These are phyloP conservation scores for Sequoia sempervirens DNA, from an alignment of 75 land plant genomes.

Conservation along the genomic window DNA sequence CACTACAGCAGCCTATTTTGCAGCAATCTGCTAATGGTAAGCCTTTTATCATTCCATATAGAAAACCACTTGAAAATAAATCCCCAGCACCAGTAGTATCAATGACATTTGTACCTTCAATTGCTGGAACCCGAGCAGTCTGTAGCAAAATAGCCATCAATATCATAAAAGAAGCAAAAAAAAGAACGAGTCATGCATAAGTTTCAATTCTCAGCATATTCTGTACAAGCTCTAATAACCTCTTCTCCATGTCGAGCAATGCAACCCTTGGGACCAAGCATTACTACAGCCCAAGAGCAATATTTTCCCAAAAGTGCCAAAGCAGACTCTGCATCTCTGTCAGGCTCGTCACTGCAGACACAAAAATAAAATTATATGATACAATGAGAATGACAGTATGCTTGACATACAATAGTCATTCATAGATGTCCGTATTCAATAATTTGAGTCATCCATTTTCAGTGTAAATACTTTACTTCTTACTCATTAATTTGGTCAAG, in stretches of 20 bases:
- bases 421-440: not conserved
- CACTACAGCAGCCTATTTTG: slow-evolving; percentile 75
- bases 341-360: slow-evolving; percentile 44
- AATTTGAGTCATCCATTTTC: not conserved
- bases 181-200: no score
- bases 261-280: slow-evolving; percentile 83
- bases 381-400: not conserved
- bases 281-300: slow-evolving; percentile 83
- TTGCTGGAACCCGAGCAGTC: slow-evolving; percentile 75
- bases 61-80: no score
- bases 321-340: slow-evolving; percentile 57
- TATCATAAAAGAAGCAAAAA: no score
- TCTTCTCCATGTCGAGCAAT: slow-evolving; percentile 74
- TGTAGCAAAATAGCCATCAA: no score
- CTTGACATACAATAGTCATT: not conserved
- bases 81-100: no score
- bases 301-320: slow-evolving; percentile 53
- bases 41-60: no score
- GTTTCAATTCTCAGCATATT: no score
- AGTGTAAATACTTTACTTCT: not conserved
- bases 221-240: no score
- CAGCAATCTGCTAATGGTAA: no score
- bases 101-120: no score
- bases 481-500: not conserved
- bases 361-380: not conserved